A percentile compares a stretch with the other conserved stretches of the same genome.
These are phyloP conservation scores for Pisolithus marmoratus DNA, from an alignment of 768 basidiomycete species.

Conservation along the genomic window DNA sequence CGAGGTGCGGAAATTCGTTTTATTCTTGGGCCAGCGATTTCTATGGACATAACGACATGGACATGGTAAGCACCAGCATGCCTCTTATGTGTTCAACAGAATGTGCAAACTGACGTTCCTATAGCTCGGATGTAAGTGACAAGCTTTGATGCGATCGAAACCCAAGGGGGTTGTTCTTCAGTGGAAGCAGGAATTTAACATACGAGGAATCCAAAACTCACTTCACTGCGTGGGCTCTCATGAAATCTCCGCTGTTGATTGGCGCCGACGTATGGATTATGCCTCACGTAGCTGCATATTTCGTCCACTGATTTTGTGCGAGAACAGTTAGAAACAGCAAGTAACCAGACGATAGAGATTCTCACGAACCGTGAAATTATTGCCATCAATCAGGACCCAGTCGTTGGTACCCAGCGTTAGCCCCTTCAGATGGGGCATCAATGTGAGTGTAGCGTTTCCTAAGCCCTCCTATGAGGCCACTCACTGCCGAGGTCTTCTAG, in stretches of 20 bases:
- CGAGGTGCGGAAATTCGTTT: slow-evolving; percentile 51
- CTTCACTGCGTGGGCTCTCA: slow-evolving; percentile 68
- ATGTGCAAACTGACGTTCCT: neutral
- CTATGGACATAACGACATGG: slow-evolving; percentile 64
- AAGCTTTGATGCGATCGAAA: neutral
- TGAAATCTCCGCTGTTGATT: slow-evolving; percentile 65
- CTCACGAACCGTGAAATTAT: slow-evolving; percentile 60
- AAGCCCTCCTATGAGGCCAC: too few relatives aligned
- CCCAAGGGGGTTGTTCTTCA: slow-evolving; percentile 14
- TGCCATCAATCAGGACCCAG: slow-evolving; percentile 64
- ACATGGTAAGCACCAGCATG: slow-evolving; percentile 42
- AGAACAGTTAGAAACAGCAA: slow-evolving; percentile 44
- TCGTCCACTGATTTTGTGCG: neutral
- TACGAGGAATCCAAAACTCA: slow-evolving; percentile 64
- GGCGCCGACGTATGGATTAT: slow-evolving; percentile 44
- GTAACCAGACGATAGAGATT: slow-evolving; percentile 47
- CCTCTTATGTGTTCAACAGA: neutral
- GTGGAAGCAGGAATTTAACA: slow-evolving; percentile 57
- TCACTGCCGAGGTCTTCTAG: slow-evolving; percentile 10
- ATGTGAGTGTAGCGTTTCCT: slow-evolving; percentile 36
- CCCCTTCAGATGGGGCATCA: slow-evolving; percentile 65
- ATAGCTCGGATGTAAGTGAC: slow-evolving; percentile 50
- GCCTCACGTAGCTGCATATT: slow-evolving; percentile 7
- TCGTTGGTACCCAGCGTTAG: slow-evolving; percentile 54
- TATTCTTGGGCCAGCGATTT: slow-evolving; percentile 58